Evolutionary conservation across 2,329 filamentous ascomycete species (phyloP).

Genomic region (Colletotrichum sp.): DNA sequence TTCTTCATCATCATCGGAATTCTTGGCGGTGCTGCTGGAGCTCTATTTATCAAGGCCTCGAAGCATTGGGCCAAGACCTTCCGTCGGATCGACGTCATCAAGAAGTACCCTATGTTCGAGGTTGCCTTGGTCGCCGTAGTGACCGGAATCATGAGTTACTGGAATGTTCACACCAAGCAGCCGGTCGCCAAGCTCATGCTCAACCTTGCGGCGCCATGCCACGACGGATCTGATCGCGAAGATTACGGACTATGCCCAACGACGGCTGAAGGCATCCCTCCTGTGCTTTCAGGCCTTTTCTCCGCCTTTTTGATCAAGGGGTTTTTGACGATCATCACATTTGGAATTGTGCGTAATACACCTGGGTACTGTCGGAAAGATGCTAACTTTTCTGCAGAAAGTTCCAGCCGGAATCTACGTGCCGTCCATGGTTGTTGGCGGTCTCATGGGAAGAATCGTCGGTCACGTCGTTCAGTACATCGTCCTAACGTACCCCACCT

Average conservation of each 20-base stretch:
- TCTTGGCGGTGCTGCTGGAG: constrained; percentile 83
- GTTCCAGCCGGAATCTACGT: constrained; percentile 97
- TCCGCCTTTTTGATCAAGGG: constrained; percentile 90
- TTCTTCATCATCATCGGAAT: constrained; percentile 87
- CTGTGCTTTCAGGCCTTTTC: constrained; percentile 73
- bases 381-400: constrained; percentile 59
- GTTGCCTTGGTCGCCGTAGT: constrained; percentile 86
- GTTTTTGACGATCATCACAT: constrained; percentile 85
- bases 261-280: constrained; percentile 76
- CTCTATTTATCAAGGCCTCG: constrained; percentile 96
- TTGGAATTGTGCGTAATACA: constrained; percentile 72
- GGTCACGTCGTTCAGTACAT: constrained; percentile 86
- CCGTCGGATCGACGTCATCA: constrained; percentile 80
- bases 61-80: constrained; percentile 89
- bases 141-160: constrained; percentile 87
- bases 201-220: constrained; percentile 88
- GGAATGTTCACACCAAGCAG: constrained; percentile 89
- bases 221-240: constrained; percentile 66
- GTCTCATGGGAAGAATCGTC: constrained; percentile 85
- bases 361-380: not conserved
- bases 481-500: constrained; percentile 75
- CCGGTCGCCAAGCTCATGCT: constrained; percentile 90
- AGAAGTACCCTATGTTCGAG: constrained; percentile 83
- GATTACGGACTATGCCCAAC: constrained; percentile 79
- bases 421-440: constrained; percentile 97